A percentile compares a stretch with the other conserved stretches of the same genome.
phyloP scores from a whole-genome alignment of 768 basidiomycete species.

The Auricularia sp. region DNA sequence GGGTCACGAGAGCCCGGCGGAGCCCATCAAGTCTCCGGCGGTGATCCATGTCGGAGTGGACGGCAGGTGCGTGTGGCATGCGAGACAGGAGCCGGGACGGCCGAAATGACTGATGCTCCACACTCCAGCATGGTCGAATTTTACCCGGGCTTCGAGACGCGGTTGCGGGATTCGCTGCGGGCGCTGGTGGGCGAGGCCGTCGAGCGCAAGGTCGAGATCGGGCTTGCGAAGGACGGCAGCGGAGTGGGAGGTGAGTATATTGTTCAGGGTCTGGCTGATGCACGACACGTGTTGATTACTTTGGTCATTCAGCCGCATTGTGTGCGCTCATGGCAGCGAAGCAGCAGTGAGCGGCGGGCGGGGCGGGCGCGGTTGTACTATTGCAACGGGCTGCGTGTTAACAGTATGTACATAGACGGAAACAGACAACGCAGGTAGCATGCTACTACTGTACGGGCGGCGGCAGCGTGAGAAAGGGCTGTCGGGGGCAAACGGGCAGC shows the following conservation, averaged over 20 bases:
- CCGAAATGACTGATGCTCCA: slow-evolving; percentile 1
- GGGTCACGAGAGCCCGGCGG: slow-evolving; percentile 20
- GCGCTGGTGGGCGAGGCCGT: slow-evolving; percentile 68
- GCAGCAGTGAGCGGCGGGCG: too few species aligned
- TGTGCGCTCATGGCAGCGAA: too few species aligned
- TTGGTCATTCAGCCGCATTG: background rate
- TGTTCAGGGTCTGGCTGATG: background rate
- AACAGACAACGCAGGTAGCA: too few species aligned
- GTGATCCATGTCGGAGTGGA: slow-evolving; percentile 79
- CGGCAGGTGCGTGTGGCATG: slow-evolving; percentile 52
- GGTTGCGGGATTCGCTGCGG: slow-evolving; percentile 65
- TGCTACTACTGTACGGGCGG: too few species aligned
- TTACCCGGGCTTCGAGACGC: slow-evolving; percentile 77
- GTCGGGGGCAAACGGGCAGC: too few species aligned
- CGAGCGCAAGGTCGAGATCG: slow-evolving; percentile 73
- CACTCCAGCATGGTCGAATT: slow-evolving; percentile 72
- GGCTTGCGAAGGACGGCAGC: slow-evolving; percentile 93
- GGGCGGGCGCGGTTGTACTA: too few species aligned
- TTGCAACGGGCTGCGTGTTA: too few species aligned
- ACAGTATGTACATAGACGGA: too few species aligned
- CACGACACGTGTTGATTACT: background rate
- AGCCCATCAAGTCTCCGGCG: slow-evolving; percentile 20
- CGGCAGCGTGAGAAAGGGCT: too few species aligned
- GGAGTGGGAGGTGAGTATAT: slow-evolving; percentile 80
- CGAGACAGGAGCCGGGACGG: background rate